Percentiles rank a stretch among this genome's conserved stretches.
phyloP scores from a whole-genome alignment of 2,329 filamentous ascomycete species.

The Colletotrichum sp. region DNA sequence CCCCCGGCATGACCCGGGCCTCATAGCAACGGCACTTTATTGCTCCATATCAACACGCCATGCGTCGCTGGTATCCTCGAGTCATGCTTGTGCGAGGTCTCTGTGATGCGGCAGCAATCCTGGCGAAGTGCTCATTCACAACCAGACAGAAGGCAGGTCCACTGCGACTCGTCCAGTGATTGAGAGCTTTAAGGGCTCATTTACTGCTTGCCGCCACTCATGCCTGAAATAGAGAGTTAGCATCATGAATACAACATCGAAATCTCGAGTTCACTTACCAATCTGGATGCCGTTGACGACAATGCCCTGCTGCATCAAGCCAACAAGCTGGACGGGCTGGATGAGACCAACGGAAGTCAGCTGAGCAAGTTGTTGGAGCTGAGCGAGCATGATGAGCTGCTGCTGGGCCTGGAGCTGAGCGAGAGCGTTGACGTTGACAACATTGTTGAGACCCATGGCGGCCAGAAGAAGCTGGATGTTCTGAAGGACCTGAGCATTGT shows the following conservation, averaged over 20 bases:
- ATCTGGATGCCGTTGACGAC: constrained; percentile 23
- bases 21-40: not conserved
- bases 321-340: constrained; percentile 24
- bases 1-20: not conserved
- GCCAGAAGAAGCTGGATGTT: constrained; percentile 29
- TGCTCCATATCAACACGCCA: not conserved
- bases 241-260: not conserved
- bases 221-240: not conserved
- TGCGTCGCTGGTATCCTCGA: not conserved
- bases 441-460: constrained; percentile 30
- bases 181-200: not conserved
- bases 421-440: constrained; percentile 30
- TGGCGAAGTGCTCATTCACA: not conserved
- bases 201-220: constrained; percentile 12
- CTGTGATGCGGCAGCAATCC: not conserved
- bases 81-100: not conserved
- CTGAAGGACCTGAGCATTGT: constrained; percentile 21
- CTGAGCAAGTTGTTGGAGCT: constrained; percentile 30
- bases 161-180: not conserved
- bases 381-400: constrained; percentile 28
- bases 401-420: constrained; percentile 31
- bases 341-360: constrained; percentile 28
- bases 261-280: constrained; percentile 31
- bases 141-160: not conserved
- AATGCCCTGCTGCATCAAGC: constrained; percentile 27